Evolutionary conservation across 1,284 basidiomycete genomes (phyloP).

Genomic region (Bjerkandera adusta): DNA sequence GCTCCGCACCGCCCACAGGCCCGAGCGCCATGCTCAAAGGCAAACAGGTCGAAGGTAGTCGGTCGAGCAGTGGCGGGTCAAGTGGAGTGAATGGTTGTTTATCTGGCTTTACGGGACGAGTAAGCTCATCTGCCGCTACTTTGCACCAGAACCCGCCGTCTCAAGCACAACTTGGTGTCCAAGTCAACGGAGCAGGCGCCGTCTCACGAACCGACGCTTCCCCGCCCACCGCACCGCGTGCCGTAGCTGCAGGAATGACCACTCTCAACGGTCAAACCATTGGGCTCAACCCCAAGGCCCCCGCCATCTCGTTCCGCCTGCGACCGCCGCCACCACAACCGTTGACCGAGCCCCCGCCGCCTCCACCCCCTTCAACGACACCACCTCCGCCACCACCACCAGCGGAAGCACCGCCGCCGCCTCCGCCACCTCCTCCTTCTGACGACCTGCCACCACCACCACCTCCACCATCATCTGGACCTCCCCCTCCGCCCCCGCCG

Average conservation of each 20-base stretch:
- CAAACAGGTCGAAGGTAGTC: constrained; percentile 31
- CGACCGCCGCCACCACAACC: constrained; percentile 24
- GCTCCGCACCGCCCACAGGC: constrained; percentile 27
- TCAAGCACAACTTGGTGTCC: constrained; percentile 20
- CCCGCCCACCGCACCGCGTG: constrained; percentile 3
- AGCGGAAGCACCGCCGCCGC: constrained; percentile 28
- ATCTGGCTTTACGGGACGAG: constrained; percentile 17
- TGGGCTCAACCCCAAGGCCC: constrained; percentile 23
- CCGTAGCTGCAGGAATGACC: constrained; percentile 11
- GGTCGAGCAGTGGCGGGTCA: constrained; percentile 13
- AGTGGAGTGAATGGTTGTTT: constrained; percentile 24
- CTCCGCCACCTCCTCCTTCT: constrained; percentile 21
- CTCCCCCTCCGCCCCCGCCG: constrained; percentile 19
- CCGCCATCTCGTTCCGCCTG: constrained; percentile 29
- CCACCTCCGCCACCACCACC: constrained; percentile 21
- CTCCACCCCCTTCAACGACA: constrained; percentile 20
- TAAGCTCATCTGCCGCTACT: constrained; percentile 24
- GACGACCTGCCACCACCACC: constrained; percentile 24
- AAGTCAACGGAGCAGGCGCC: constrained; percentile 27
- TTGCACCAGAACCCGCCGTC: constrained; percentile 15
- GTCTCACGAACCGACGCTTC: constrained; percentile 18
- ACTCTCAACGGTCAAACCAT: constrained; percentile 20
- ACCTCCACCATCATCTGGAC: constrained; percentile 13
- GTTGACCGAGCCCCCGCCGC: constrained; percentile 23
- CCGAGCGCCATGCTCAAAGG: constrained; percentile 31